Evolutionary conservation across 768 basidiomycete genomes (phyloP).

Genomic region (Agrocybe pediades): DNA sequence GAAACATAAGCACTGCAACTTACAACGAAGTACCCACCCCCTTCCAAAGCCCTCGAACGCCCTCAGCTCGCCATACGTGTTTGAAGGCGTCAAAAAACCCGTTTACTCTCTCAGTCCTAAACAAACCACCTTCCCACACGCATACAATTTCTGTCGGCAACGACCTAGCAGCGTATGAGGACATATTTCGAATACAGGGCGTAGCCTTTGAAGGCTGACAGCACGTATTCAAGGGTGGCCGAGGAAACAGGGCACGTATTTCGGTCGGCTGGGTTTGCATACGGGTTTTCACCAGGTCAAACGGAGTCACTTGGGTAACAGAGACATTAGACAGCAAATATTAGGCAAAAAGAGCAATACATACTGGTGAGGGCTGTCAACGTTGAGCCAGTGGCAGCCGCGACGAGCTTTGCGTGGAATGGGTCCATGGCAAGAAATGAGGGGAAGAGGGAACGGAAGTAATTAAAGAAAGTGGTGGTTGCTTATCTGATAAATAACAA

Average conservation of each 20-base stretch:
- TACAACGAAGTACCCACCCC: constrained; percentile 90
- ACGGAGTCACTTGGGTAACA: constrained; percentile 87
- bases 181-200: constrained; percentile 77
- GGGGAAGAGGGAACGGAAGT: constrained; percentile 8
- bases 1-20: constrained; percentile 25
- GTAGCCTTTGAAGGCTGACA: constrained; percentile 64
- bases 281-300: constrained; percentile 97
- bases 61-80: constrained; percentile 81
- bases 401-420: constrained; percentile 77
- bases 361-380: constrained; percentile 83
- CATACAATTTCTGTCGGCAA: constrained; percentile 70
- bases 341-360: constrained; percentile 20
- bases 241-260: constrained; percentile 51
- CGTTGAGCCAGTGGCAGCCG: constrained; percentile 77
- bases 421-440: constrained; percentile 55
- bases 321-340: background rate
- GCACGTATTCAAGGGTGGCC: constrained; percentile 57
- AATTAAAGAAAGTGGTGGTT: constrained; percentile 6
- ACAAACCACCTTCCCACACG: constrained; percentile 73
- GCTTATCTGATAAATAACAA: constrained; percentile 36
- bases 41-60: constrained; percentile 89
- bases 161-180: constrained; percentile 64
- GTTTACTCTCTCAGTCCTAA: constrained; percentile 70
- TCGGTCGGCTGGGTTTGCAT: constrained; percentile 86
- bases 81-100: constrained; percentile 87